A percentile compares a stretch with the other conserved stretches of the same genome.
phyloP scores from a whole-genome alignment of 1,284 basidiomycete genomes.

The Hemileia vastatrix region DNA sequence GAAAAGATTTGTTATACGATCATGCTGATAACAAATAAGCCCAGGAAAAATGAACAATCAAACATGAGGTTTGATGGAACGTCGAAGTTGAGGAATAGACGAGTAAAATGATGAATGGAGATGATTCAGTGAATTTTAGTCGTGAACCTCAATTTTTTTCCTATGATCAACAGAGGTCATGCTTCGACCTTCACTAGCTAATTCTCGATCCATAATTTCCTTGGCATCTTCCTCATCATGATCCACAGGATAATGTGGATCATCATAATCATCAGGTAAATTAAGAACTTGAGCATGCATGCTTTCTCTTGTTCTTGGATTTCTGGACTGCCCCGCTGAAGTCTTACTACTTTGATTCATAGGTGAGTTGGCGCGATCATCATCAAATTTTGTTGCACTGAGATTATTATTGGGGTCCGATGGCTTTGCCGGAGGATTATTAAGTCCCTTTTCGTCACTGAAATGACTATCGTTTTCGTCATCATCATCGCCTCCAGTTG shows the following conservation, averaged over 20 bases:
- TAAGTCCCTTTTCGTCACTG: background rate
- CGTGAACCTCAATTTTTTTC: conserved; percentile 8
- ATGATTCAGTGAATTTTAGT: background rate
- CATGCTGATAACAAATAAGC: too few relatives aligned
- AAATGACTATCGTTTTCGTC: background rate
- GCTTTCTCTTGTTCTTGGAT: background rate
- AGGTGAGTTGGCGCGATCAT: background rate
- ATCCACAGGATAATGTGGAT: background rate
- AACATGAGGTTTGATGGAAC: too few relatives aligned
- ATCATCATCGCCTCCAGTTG: background rate
- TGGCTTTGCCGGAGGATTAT: background rate
- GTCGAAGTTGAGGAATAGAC: background rate
- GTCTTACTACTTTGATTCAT: background rate
- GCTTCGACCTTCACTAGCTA: conserved; percentile 19
- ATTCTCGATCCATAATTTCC: conserved; percentile 21
- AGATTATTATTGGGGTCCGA: background rate
- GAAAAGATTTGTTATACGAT: too few relatives aligned
- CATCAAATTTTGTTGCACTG: background rate
- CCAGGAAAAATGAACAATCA: too few relatives aligned
- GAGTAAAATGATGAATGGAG: background rate
- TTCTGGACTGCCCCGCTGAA: background rate
- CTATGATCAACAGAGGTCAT: conserved; percentile 18
- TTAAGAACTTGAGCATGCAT: conserved; percentile 14
- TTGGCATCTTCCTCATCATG: conserved; percentile 8
- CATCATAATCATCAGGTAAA: background rate